Base-by-base conservation (phyloP, 2,329 filamentous ascomycete species). In the Stagonosporopsis cucurbitacearum region DNA sequence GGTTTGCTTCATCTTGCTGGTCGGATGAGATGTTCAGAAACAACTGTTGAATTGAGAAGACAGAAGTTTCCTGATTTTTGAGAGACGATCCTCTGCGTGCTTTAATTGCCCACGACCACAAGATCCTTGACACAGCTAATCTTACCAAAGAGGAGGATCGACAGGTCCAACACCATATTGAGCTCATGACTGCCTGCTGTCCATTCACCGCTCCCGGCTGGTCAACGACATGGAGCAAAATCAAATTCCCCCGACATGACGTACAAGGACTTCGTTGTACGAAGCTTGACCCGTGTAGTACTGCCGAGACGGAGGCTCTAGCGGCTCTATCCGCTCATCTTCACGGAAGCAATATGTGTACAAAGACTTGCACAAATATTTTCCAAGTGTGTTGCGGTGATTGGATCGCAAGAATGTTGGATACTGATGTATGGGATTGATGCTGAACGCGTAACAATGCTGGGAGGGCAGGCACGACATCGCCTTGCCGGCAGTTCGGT, bases 1-100 rank as follows among this genome's bases (percentile, higher is more conserved):
- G 1, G 58, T 17, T 48, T 50, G 53, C 22, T 56, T 60, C 65
- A 69, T 69, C 13, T 46, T 60, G 41, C 11, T 37, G 13, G 7
- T 13, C 4, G 8, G 8, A 12, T 6, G 22, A 25, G 33, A 23
- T 5, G 9, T 17, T 15, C 11, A 8, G 19, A 37, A 7, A 7
- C 4, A 2, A 25, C 17, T 35, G n/a, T 4, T 17, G 17, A 19
- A n/a, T 11, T 42, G 22, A 28, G 25, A 23, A 48, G 30, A 13
- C 8, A 1, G 11, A 19, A n/a, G 8, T 32, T 43, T 26, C 17
- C 19, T 40, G 32, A 39, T 46, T 28, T 44, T 11, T 28, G 8
- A 43, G 39, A 51, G 19, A 39, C 35, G 6, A 30, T 39, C 6
- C 20, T 26, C 6, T 13, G 15, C 19, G 19, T 22, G 30, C 37